Percentiles rank a stretch among this genome's conserved stretches.
Evolutionary conservation across 148 eudicot species (phyloP).

Genomic region (Cornus florida): DNA sequence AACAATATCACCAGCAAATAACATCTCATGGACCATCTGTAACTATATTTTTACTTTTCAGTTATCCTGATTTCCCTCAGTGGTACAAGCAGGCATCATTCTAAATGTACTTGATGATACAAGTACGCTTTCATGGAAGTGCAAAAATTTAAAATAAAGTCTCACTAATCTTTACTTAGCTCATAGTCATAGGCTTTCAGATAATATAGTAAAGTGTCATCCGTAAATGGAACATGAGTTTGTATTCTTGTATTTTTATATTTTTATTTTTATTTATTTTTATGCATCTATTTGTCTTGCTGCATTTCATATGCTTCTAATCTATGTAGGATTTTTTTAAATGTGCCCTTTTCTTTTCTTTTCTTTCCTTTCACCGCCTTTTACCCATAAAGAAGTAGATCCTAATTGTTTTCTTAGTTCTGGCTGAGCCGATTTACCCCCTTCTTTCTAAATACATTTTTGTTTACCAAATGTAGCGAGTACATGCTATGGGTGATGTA

Average conservation of each 20-base stretch:
- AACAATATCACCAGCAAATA: too few species aligned
- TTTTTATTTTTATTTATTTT: background rate
- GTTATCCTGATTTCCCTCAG: background rate
- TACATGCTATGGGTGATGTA: slow-evolving; percentile 85
- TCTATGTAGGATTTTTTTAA: background rate
- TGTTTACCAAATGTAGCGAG: slow-evolving; percentile 52
- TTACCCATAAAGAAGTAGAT: background rate
- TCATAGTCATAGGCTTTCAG: background rate
- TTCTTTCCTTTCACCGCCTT: too few species aligned
- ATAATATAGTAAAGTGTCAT: background rate
- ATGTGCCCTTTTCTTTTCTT: background rate
- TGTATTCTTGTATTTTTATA: background rate
- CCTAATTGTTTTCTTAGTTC: slow-evolving; percentile 1
- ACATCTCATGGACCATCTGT: too few species aligned
- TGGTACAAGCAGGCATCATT: background rate
- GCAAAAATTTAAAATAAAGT: background rate
- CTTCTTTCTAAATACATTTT: slow-evolving; percentile 3
- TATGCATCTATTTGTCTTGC: background rate
- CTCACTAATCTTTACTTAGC: background rate
- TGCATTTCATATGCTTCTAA: background rate
- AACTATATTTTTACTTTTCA: background rate
- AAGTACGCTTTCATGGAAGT: background rate
- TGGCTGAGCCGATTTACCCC: slow-evolving; percentile 1
- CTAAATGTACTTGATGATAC: background rate
- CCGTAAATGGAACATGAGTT: background rate